A percentile compares a stretch with the other conserved stretches of the same genome.
Conservation (phyloP, 805 yeast genomes). For the Phaffomyces opuntiae region DNA sequence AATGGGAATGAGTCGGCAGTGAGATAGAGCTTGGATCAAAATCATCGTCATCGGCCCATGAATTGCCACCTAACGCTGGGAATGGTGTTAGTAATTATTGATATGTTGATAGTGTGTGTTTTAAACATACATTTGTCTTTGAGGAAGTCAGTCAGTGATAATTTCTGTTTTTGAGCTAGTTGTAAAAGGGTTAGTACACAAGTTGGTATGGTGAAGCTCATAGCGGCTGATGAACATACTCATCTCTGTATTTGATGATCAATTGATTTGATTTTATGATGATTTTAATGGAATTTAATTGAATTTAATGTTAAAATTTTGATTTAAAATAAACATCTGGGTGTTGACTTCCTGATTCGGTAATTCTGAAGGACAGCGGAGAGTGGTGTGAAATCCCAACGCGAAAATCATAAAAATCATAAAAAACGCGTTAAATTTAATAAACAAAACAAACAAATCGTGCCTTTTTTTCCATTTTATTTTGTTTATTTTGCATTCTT, state of each 20-base stretch:
- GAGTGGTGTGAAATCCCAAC: no score
- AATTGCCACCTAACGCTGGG: slow-evolving; percentile 32
- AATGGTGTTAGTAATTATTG: not conserved
- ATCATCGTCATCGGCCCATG: slow-evolving; percentile 71
- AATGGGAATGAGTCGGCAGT: slow-evolving; percentile 28
- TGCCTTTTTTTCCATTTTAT: no score
- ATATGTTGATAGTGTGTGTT: not conserved
- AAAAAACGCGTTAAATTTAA: not conserved
- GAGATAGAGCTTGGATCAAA: slow-evolving; percentile 57
- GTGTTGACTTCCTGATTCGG: slow-evolving; percentile 9
- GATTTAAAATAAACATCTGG: not conserved
- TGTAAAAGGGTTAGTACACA: not conserved
- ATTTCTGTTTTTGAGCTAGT: slow-evolving; percentile 16
- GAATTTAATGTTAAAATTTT: not conserved
- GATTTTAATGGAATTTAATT: not conserved
- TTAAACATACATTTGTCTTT: slow-evolving; percentile 17
- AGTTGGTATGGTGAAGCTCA: no score
- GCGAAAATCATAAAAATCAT: no score
- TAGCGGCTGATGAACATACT: not conserved
- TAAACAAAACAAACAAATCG: not conserved
- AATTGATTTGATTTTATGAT: not conserved
- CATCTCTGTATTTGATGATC: not conserved
- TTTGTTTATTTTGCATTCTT: no score
- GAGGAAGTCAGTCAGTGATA: slow-evolving; percentile 20
- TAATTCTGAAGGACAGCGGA: not conserved